Evolutionary conservation across 495 filamentous ascomycete species (phyloP).

Genomic region (Letharia lupina): DNA sequence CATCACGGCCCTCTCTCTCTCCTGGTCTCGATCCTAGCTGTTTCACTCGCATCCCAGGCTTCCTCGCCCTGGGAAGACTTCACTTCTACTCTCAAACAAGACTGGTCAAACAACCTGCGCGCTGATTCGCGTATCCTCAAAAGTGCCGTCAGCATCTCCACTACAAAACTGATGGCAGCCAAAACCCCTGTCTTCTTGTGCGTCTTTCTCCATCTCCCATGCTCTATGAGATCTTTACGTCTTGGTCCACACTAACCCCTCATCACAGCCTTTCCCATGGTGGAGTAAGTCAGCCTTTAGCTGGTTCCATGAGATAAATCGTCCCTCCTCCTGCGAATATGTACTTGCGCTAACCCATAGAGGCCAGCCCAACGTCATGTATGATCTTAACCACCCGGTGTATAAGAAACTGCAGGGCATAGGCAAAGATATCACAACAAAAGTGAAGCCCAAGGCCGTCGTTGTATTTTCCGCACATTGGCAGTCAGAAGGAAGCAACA

Average conservation of each 20-base stretch:
- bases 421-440: conserved; percentile 70
- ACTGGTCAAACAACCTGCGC: neutral
- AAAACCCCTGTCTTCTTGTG: conserved; percentile 63
- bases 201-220: neutral
- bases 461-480: conserved; percentile 87
- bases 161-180: conserved; percentile 12
- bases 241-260: neutral
- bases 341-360: neutral
- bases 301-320: conserved; percentile 3
- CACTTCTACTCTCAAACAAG: neutral
- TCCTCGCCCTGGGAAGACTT: conserved; percentile 3
- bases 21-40: neutral
- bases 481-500: conserved; percentile 51
- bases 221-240: neutral
- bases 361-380: conserved; percentile 63
- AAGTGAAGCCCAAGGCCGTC: conserved; percentile 69
- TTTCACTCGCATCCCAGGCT: neutral
- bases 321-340: neutral
- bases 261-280: conserved; percentile 54
- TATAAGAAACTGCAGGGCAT: conserved; percentile 60
- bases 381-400: conserved; percentile 62
- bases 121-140: neutral
- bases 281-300: conserved; percentile 46
- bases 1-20: neutral
- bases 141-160: neutral